Conservation (phyloP, 23 red algal genomes). For the Cyanidioschyzon merolae region DNA sequence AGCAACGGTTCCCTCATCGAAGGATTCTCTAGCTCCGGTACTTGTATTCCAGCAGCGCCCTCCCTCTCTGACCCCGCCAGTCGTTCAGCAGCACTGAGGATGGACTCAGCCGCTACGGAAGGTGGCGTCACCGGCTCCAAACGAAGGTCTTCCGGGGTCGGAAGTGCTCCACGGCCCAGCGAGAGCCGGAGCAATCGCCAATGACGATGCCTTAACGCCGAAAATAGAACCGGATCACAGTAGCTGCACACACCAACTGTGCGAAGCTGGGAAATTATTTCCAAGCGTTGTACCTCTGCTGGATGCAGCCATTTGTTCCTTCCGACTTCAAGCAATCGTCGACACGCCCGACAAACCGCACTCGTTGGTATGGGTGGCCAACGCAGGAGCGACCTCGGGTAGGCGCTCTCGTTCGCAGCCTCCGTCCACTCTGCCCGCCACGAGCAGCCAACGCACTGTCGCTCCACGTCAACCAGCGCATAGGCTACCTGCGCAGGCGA, state of each 20-base stretch:
- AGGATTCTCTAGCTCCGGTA: too few relatives aligned
- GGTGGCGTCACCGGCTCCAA: not conserved
- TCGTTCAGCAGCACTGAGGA: not conserved
- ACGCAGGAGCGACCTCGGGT: not conserved
- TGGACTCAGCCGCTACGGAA: not conserved
- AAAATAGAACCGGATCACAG: constrained; percentile 6
- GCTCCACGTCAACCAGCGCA: not conserved
- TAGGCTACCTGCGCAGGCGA: not conserved
- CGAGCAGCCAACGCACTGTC: not conserved
- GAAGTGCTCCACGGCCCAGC: not conserved
- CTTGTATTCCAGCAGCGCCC: too few relatives aligned
- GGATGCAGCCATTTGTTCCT: not conserved
- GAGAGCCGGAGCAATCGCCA: not conserved
- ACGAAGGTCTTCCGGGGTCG: not conserved
- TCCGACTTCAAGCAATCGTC: not conserved
- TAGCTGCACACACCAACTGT: not conserved
- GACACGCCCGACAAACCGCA: not conserved
- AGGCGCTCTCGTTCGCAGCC: not conserved
- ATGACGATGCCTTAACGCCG: not conserved
- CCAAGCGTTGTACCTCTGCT: not conserved
- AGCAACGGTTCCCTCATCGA: too few relatives aligned
- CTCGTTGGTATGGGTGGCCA: not conserved
- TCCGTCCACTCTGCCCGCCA: not conserved
- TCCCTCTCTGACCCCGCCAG: not conserved
- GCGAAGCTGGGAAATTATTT: not conserved